Percentiles rank a stretch among this genome's conserved stretches.
These are phyloP conservation scores for Powellomyces hirtus DNA, from an alignment of 192 early-diverging fungal species.

Conservation along the genomic window DNA sequence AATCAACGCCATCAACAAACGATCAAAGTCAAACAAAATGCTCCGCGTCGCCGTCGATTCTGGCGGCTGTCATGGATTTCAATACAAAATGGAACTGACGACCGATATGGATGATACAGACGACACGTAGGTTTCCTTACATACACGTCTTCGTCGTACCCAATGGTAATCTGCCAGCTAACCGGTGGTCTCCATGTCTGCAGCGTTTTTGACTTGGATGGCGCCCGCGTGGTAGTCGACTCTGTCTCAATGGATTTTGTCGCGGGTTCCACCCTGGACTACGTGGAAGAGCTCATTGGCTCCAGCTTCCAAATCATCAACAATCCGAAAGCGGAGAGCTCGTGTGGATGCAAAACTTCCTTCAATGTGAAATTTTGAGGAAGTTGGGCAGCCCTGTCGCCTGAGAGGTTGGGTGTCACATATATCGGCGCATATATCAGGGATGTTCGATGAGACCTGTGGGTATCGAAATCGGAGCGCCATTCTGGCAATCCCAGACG, in stretches of 20 bases:
- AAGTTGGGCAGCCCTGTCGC: too few species aligned
- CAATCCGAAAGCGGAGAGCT: conserved; percentile 52
- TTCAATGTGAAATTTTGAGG: conserved; percentile 48
- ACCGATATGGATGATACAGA: conserved; percentile 28
- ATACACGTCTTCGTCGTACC: too few species aligned
- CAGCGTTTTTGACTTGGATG: conserved; percentile 47
- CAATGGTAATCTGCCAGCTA: too few species aligned
- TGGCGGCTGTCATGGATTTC: conserved; percentile 57
- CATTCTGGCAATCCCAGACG: too few species aligned
- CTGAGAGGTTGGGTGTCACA: too few species aligned
- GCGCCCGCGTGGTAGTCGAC: conserved; percentile 45
- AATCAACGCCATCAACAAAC: conserved; percentile 36
- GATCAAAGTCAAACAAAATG: conserved; percentile 5
- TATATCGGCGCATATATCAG: too few species aligned
- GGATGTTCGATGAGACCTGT: too few species aligned
- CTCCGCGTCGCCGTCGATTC: conserved; percentile 48
- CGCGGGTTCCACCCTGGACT: conserved; percentile 46
- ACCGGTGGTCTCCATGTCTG: neutral
- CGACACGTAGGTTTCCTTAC: conserved; percentile 35
- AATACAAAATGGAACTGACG: conserved; percentile 53
- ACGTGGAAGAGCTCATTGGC: conserved; percentile 56
- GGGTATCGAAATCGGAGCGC: too few species aligned
- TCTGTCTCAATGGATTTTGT: conserved; percentile 41
- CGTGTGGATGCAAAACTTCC: conserved; percentile 53
- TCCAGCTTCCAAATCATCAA: conserved; percentile 50